Evolutionary conservation across 2,329 filamentous ascomycete species (phyloP).

Genomic region (Penicillium sumatraense): DNA sequence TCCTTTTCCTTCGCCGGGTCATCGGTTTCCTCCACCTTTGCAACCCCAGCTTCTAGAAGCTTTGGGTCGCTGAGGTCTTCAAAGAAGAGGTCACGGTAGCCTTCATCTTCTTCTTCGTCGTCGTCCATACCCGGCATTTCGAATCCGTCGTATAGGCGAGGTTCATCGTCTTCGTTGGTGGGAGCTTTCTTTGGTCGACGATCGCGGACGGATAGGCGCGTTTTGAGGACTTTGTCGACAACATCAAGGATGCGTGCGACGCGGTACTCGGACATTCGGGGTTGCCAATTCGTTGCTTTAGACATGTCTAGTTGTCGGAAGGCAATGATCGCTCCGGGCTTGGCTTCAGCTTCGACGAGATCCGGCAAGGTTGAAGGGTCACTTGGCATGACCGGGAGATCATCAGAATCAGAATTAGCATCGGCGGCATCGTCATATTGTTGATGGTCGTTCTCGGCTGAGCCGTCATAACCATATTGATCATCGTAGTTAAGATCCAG

Average conservation of each 20-base stretch:
- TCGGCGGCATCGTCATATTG: neutral
- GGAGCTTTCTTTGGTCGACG: slow-evolving; percentile 63
- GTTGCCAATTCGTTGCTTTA: slow-evolving; percentile 53
- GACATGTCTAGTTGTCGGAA: slow-evolving; percentile 55
- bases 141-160: slow-evolving; percentile 76
- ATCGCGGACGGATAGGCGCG: slow-evolving; percentile 73
- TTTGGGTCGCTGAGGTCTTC: slow-evolving; percentile 70
- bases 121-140: slow-evolving; percentile 71
- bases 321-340: slow-evolving; percentile 47
- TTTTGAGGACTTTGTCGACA: slow-evolving; percentile 63
- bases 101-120: slow-evolving; percentile 63
- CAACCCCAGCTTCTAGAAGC: slow-evolving; percentile 62
- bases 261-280: slow-evolving; percentile 56
- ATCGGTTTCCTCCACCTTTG: slow-evolving; percentile 30
- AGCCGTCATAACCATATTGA: slow-evolving; percentile 3
- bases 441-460: slow-evolving; percentile 4
- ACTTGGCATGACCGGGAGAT: slow-evolving; percentile 55
- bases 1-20: slow-evolving; percentile 12
- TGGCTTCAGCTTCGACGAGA: slow-evolving; percentile 38
- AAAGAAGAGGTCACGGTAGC: slow-evolving; percentile 64
- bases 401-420: slow-evolving; percentile 37
- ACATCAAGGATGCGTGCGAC: too few relatives aligned
- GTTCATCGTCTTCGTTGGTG: slow-evolving; percentile 67
- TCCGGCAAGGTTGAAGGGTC: slow-evolving; percentile 68
- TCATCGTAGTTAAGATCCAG: slow-evolving; percentile 45